Evolutionary conservation across 306 rosid genomes (phyloP), one percentile per base, ranked within the genome.

Genomic region (Echinosophora koreensis): DNA sequence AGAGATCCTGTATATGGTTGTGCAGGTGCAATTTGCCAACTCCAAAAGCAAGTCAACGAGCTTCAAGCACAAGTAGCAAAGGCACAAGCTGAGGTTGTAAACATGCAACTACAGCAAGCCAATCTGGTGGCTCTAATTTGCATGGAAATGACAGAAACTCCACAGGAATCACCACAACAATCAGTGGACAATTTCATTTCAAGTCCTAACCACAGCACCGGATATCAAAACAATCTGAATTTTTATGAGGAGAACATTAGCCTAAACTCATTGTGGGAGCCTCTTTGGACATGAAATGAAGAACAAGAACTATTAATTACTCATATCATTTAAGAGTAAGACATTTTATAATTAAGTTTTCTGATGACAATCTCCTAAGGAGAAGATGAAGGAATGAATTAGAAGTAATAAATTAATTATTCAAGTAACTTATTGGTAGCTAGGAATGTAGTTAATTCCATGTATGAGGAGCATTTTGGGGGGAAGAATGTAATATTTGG

Each of bases 21-120:
- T 69, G 97, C 98, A 3, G 98, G 98, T 46, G 91, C 93, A 35
- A 89, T 94, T 58, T 94, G 97, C 77, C 93, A 90, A 57, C 94
- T 94, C 11, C 98, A 92, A 30, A 87, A 84, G 78, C 97, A 92
- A 59, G 93, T 94, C 0, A 86, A 76, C 57, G 97, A 94, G 69
- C 96, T 94, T 27, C 98, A 94, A 79, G 97, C 86, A n/a, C 98
- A 94, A 32, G 60, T 94, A 54, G 98, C 98, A 46, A 92, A 88
- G 78, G 84, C 98, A 17, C 96, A 94, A 69, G 98, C 93, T 1
- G 98, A 94, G 87, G 17, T 89, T 35, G 90, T 87, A 5, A 90
- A 75, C 85, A 89, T 90, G 96, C 97, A 92, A 55, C 60, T 88
- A 28, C 97, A 94, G 71, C 97, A 94, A 30, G 86, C 96, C 84